These are phyloP conservation scores for Picochlorum sp. DNA, from an alignment of 139 green algal species.

Conservation along the genomic window DNA sequence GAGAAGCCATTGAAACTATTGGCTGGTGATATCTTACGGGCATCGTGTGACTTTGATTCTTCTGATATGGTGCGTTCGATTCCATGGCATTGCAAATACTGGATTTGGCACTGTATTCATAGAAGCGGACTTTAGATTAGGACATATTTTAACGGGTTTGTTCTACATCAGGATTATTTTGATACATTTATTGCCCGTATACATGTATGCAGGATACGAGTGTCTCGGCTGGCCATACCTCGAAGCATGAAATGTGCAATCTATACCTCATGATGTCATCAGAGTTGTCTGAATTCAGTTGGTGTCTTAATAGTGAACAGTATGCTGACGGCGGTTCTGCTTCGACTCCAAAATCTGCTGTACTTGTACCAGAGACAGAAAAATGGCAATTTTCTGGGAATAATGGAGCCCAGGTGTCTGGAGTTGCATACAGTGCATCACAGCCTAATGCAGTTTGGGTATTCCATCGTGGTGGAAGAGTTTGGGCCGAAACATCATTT, in stretches of 20 bases:
- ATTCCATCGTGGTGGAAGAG: slow-evolving; percentile 42
- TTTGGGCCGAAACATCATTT: slow-evolving; percentile 43
- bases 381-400: background rate
- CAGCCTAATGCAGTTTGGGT: slow-evolving; percentile 48
- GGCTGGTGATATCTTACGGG: slow-evolving; percentile 32
- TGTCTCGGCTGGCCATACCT: slow-evolving; percentile 8
- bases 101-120: too few relatives aligned
- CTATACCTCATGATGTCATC: slow-evolving; percentile 68
- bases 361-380: background rate
- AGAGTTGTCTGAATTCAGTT: slow-evolving; percentile 30
- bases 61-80: slow-evolving; percentile 31
- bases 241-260: slow-evolving; percentile 88
- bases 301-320: slow-evolving; percentile 14
- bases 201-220: background rate
- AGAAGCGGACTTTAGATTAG: too few relatives aligned
- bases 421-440: background rate
- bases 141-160: too few relatives aligned
- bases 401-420: slow-evolving; percentile 19
- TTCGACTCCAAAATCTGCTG: background rate
- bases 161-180: too few relatives aligned
- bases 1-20: slow-evolving; percentile 8
- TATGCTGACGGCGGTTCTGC: background rate
- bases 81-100: too few relatives aligned
- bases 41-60: slow-evolving; percentile 73
- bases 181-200: too few relatives aligned